Evolutionary conservation across 768 basidiomycete species (phyloP).

Genomic region (Boletus huronensis): DNA sequence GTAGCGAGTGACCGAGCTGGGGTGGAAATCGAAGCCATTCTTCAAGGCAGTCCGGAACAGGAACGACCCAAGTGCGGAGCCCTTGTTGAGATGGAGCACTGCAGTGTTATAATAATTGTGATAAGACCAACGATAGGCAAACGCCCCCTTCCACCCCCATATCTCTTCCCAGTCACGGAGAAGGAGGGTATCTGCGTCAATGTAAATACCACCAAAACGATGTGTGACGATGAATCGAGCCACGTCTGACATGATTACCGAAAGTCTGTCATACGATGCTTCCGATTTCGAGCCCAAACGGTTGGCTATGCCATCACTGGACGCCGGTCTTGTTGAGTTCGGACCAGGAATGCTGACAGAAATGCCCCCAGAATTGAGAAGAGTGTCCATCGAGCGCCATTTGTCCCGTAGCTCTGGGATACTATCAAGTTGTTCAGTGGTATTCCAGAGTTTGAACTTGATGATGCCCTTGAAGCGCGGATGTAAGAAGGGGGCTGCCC

Average conservation of each 20-base stretch:
- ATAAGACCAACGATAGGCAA: conserved; percentile 94
- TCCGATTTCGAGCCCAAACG: conserved; percentile 58
- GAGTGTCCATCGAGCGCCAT: conserved; percentile 70
- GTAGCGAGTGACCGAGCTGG: conserved; percentile 86
- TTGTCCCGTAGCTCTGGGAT: conserved; percentile 83
- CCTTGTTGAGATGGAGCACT: conserved; percentile 83
- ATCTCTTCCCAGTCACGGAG: conserved; percentile 96
- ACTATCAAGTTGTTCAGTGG: conserved; percentile 90
- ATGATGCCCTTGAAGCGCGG: conserved; percentile 84
- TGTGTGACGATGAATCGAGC: conserved; percentile 94
- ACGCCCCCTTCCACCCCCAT: conserved; percentile 93
- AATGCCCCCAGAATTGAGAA: conserved; percentile 87
- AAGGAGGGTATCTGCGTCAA: conserved; percentile 91
- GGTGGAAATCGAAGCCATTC: conserved; percentile 92
- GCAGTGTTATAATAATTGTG: conserved; percentile 93
- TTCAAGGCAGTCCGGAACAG: conserved; percentile 89
- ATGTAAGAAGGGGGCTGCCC: conserved; percentile 91
- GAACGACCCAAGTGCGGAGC: conserved; percentile 85
- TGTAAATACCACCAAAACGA: conserved; percentile 90
- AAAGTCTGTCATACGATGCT: conserved; percentile 70
- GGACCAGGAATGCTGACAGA: conserved; percentile 54
- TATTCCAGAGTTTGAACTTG: conserved; percentile 95
- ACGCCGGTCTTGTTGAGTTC: conserved; percentile 18
- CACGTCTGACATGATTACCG: conserved; percentile 93
- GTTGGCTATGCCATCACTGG: conserved; percentile 25